A percentile compares a stretch with the other conserved stretches of the same genome.
Conservation (phyloP, 805 yeast genomes). For the Cyberlindnera mississippiensis region DNA sequence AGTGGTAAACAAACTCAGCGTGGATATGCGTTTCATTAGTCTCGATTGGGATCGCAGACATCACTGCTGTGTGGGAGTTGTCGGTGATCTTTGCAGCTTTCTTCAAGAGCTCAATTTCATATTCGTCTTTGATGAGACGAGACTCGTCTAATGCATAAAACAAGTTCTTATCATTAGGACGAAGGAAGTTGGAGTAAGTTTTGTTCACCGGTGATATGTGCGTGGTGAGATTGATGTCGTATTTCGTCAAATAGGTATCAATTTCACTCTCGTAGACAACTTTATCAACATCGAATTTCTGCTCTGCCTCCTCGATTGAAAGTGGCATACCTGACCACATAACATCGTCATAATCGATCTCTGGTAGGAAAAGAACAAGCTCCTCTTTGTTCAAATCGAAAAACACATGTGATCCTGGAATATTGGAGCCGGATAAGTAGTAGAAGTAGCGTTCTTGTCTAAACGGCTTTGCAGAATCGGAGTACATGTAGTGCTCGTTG, state of each 20-base stretch:
- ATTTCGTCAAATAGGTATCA: conserved; percentile 27
- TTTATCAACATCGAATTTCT: conserved; percentile 75
- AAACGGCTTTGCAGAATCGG: conserved; percentile 74
- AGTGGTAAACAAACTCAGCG: conserved; percentile 93
- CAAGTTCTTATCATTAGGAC: conserved; percentile 44
- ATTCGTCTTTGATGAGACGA: conserved; percentile 78
- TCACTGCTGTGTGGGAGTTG: conserved; percentile 83
- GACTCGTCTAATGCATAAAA: conserved; percentile 83
- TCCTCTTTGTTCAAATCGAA: conserved; percentile 51
- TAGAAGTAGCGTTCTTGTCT: conserved; percentile 91
- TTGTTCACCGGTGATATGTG: conserved; percentile 45
- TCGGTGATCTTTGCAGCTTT: conserved; percentile 85
- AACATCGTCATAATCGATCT: conserved; percentile 81
- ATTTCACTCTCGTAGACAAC: conserved; percentile 62
- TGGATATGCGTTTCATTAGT: conserved; percentile 86
- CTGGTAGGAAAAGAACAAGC: conserved; percentile 73
- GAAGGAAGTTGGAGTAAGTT: conserved; percentile 34
- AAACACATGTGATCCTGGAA: conserved; percentile 71
- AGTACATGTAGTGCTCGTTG: conserved; percentile 59
- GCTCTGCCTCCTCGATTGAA: conserved; percentile 56
- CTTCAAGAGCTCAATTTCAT: conserved; percentile 70
- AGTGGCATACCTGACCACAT: conserved; percentile 96
- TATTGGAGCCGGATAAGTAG: conserved; percentile 78
- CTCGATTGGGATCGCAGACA: conserved; percentile 90
- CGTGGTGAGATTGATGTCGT: conserved; percentile 43